Conservation (phyloP, 371 early-diverging fungal genomes). For the Dichotomocladium elegans region DNA sequence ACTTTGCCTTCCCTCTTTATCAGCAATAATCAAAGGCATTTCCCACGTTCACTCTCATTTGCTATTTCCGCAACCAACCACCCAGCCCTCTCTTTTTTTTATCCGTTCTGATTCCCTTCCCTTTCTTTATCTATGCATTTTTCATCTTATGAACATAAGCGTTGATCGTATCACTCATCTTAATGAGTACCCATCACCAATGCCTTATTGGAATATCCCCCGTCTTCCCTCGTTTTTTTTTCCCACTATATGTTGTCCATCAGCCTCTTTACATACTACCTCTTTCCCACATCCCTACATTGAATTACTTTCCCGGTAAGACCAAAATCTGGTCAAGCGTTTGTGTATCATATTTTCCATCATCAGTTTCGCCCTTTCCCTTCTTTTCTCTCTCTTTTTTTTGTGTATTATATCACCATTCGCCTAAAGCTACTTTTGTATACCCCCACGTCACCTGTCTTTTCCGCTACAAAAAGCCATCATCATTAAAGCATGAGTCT, state of each 20-base stretch:
- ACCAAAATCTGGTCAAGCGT: background rate
- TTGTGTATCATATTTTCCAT: background rate
- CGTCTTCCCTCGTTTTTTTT: background rate
- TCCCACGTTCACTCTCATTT: background rate
- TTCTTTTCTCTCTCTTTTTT: no score
- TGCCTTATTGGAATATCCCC: background rate
- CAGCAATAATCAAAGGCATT: background rate
- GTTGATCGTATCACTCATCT: background rate
- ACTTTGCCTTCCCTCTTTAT: background rate
- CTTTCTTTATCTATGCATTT: conserved; percentile 1
- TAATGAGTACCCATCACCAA: background rate
- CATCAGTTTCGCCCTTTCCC: no score
- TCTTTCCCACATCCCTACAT: background rate
- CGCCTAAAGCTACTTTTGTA: no score
- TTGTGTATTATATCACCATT: no score
- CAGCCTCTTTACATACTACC: background rate
- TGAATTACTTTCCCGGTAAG: background rate
- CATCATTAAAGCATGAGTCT: background rate
- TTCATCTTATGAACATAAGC: conserved; percentile 14
- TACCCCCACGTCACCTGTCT: no score
- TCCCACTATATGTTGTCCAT: background rate
- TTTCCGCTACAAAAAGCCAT: background rate
- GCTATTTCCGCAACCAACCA: background rate
- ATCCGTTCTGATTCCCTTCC: background rate
- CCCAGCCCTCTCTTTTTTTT: background rate